Base-by-base conservation (phyloP, 2,329 filamentous ascomycete genomes). In the Hypoxylon sp. region DNA sequence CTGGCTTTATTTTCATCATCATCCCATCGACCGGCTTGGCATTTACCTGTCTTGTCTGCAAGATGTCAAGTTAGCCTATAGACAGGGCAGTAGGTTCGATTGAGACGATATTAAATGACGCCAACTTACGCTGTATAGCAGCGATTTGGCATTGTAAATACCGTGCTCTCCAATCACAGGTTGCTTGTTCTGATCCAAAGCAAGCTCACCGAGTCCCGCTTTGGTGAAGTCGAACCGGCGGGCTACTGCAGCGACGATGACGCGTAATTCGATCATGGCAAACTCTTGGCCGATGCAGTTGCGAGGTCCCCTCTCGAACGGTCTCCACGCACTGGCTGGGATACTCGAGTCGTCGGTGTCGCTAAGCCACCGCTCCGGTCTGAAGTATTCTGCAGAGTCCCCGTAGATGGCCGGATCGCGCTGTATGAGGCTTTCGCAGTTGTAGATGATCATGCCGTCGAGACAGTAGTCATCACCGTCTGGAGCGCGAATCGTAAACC, bases 201-300 rank as follows among this genome's bases (percentile, higher is more conserved):
- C 4, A 20, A 17, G 3, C 27, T 33, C 54, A 3, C 54, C 50
- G 2, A 48, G 9, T 1, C 49, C 54, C 10, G 48, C 48, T 33
- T 53, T 54, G 1, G 37, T 27, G 33, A 62, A 62, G 21, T 59
- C 55, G 10, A 46, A 62, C 1, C 40, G 27, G 5, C 59, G 55
- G 0, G 50, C 51, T 1, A 52, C 29, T 24, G 48, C 6, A 11
- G 59, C 59, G 15, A 62, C 13, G 1, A 62, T n/a, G 20, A 65
- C n/a, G 1, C 64, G 41, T 9, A 47, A 26, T 35, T 65, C 53
- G 21, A 64, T 42, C 13, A 40, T 78, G 0, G 79, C 81, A 20
- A 84, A 69, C 55, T 79, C 77, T 60, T 82, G 76, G 0, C 81
- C 81, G n/a, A 84, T 75, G 60, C 81, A 83, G 29, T 76, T 80